Percentiles rank a stretch among this genome's conserved stretches.
phyloP scores from a whole-genome alignment of 179 eudicot genomes.

The Nepenthes alata region DNA sequence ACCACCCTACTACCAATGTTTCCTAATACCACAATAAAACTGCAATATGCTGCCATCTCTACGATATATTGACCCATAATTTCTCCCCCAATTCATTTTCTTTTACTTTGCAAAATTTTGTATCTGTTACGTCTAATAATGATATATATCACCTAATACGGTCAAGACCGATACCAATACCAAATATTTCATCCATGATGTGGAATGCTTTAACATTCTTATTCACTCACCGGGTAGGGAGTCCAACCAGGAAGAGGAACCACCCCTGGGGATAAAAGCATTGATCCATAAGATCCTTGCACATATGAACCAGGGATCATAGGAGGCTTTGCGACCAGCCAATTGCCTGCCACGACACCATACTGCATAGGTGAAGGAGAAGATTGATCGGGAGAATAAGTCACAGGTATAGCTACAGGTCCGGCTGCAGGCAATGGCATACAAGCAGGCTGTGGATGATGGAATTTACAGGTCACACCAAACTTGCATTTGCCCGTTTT shows the following conservation, averaged over 20 bases:
- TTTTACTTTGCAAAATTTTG: no score
- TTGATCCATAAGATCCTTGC: slow-evolving; percentile 64
- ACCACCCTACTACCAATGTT: no score
- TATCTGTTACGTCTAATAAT: no score
- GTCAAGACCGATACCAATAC: no score
- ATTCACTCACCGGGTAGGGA: slow-evolving; percentile 57
- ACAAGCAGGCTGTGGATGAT: slow-evolving; percentile 75
- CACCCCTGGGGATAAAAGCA: slow-evolving; percentile 64
- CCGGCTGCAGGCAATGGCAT: slow-evolving; percentile 33
- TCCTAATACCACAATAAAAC: no score
- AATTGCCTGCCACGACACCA: slow-evolving; percentile 56
- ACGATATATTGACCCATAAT: no score
- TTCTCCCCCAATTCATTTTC: no score
- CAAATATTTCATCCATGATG: no score
- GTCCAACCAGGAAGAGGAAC: slow-evolving; percentile 74
- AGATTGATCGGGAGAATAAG: slow-evolving; percentile 42
- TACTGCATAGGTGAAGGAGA: slow-evolving; percentile 34
- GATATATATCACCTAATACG: no score
- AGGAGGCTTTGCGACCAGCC: slow-evolving; percentile 68
- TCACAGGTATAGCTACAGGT: slow-evolving; percentile 27
- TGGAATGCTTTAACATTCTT: no score
- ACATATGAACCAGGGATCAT: slow-evolving; percentile 60
- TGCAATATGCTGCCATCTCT: no score
- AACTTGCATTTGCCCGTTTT: slow-evolving; percentile 63
- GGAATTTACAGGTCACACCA: slow-evolving; percentile 82